Base-by-base conservation (phyloP, 208 protist species). In the Trypanosoma scelopori region DNA sequence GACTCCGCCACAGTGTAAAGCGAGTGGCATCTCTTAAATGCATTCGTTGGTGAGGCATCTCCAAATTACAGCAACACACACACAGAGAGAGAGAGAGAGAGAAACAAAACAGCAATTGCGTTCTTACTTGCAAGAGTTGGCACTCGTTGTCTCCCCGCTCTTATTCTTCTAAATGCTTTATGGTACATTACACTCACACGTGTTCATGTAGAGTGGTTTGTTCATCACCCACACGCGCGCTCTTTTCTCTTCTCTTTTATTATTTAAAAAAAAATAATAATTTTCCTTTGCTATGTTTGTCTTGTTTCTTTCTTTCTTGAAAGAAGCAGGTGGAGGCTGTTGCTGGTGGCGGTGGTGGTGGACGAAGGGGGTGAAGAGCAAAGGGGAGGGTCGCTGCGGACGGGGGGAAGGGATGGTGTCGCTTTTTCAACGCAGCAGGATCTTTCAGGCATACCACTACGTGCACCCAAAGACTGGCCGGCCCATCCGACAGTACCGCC, bases 381-480 rank as follows among this genome's bases (percentile, higher is more conserved):
- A 15, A 41, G 23, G 28, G 55, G 60, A 64, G 16, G 27, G 16
- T 65, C 58, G 6, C 43, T 85, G n/a, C n/a, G n/a, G n/a, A n/a
- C n/a, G n/a, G n/a, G n/a, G n/a, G n/a, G n/a, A n/a, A 15, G 43
- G 23, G 28, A 62, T 67, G 71, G 16, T 43, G 16, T 65, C 58
- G 6, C 43, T 85, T 4, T 68, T 92, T 53, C 74, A 74, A 23
- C 65, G 55, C 25, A 89, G 69, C 23, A 41, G 45, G 27, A 6
- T 68, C 37, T 70, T 79, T 23, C 79, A 69, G 5, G 89, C 86
- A 20, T 95, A 92, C 60, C 90, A 95, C 81, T 95, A 95, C 71
- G 81, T 95, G 13, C 90, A 95, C 65, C 90, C 90, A 43, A 95
- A 92, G 67, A 83, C 82, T 3, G 86, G 86, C 25, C 64, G 87